phyloP scores from a whole-genome alignment of 306 rosid genomes.

The Fragaria ananassa region DNA sequence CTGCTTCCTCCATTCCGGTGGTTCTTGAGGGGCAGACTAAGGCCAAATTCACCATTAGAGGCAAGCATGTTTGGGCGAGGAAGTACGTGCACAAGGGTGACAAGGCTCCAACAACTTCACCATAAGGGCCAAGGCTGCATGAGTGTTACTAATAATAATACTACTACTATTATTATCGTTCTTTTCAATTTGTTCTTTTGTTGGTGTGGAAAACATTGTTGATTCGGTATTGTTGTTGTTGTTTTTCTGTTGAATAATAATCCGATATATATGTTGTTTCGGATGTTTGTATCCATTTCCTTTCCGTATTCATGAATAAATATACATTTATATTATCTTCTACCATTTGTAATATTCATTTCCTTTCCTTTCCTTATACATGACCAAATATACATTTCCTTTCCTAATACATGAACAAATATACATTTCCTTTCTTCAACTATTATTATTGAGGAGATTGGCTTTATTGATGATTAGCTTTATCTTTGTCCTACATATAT shows the following conservation, averaged over 20 bases:
- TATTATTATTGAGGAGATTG: too few relatives aligned
- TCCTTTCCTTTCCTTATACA: too few relatives aligned
- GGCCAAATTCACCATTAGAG: slow-evolving; percentile 52
- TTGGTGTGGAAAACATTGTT: neutral
- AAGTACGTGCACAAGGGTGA: slow-evolving; percentile 34
- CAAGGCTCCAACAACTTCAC: neutral
- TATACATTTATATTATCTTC: too few relatives aligned
- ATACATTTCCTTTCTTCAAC: too few relatives aligned
- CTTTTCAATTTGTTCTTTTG: neutral
- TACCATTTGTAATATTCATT: neutral
- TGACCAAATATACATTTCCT: too few relatives aligned
- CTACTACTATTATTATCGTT: neutral
- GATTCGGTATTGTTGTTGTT: too few relatives aligned
- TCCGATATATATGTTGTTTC: neutral
- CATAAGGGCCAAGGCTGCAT: slow-evolving; percentile 1
- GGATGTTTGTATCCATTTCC: neutral
- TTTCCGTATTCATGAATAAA: neutral
- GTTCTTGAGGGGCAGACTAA: slow-evolving; percentile 30
- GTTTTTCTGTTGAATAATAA: too few relatives aligned
- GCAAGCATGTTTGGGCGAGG: slow-evolving; percentile 73
- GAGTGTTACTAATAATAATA: neutral
- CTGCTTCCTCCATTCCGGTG: slow-evolving; percentile 19
- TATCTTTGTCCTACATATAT: too few relatives aligned
- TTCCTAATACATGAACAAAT: too few relatives aligned
- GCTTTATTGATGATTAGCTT: too few relatives aligned